phyloP scores from a whole-genome alignment of 352 stramenopile genomes.

The Phytophthora parvispora region DNA sequence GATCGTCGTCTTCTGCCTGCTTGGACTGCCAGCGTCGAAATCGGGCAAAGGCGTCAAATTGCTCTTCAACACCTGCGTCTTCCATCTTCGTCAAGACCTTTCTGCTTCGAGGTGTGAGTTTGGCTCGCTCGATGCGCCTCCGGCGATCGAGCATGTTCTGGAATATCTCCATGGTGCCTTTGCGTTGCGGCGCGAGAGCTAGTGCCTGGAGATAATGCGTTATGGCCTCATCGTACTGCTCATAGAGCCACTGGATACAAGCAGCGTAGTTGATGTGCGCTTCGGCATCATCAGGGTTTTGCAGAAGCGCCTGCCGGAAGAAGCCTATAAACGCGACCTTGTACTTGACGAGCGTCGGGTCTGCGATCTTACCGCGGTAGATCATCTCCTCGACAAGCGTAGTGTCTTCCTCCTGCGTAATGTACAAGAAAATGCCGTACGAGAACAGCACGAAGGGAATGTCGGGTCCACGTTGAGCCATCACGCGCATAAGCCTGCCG shows the following conservation, averaged over 20 bases:
- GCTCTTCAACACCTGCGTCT: slow-evolving; percentile 44
- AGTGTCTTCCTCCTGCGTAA: slow-evolving; percentile 79
- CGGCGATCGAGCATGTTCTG: slow-evolving; percentile 79
- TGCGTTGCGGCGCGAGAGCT: slow-evolving; percentile 70
- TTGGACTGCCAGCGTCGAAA: slow-evolving; percentile 79
- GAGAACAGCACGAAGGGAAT: slow-evolving; percentile 85
- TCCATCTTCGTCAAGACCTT: slow-evolving; percentile 24
- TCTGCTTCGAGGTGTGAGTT: slow-evolving; percentile 34
- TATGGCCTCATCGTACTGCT: slow-evolving; percentile 66
- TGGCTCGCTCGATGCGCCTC: slow-evolving; percentile 41
- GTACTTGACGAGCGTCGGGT: slow-evolving; percentile 74
- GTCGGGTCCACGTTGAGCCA: slow-evolving; percentile 80
- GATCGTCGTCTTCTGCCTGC: slow-evolving; percentile 68
- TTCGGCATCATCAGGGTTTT: slow-evolving; percentile 66
- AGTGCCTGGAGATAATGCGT: slow-evolving; percentile 78
- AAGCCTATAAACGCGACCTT: slow-evolving; percentile 84
- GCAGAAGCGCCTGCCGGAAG: slow-evolving; percentile 78
- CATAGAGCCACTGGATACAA: slow-evolving; percentile 80
- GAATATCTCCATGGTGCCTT: slow-evolving; percentile 74
- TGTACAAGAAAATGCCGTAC: slow-evolving; percentile 79
- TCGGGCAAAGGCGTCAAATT: slow-evolving; percentile 70
- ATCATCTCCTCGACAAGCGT: slow-evolving; percentile 78
- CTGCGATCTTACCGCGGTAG: slow-evolving; percentile 56
- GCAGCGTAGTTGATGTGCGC: slow-evolving; percentile 86
- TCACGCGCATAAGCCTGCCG: slow-evolving; percentile 72